Percentiles rank a stretch among this genome's conserved stretches.
Evolutionary conservation across 495 filamentous ascomycete species (phyloP).

Genomic region (Penicillium waksmanii): DNA sequence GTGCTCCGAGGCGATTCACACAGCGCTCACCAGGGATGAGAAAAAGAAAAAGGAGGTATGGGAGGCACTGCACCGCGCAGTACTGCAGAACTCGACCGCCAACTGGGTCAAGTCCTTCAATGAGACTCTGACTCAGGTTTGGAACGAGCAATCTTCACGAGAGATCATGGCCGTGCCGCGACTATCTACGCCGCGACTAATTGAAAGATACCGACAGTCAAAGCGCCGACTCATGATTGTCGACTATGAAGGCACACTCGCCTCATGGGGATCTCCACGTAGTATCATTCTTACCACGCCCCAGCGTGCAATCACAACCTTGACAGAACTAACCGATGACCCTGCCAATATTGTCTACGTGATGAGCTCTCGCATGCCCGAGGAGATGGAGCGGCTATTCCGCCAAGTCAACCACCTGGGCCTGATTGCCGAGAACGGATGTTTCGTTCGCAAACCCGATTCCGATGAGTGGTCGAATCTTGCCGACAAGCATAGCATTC

Average conservation of each 20-base stretch:
- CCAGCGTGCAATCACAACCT: constrained; percentile 75
- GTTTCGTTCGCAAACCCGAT: constrained; percentile 76
- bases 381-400: constrained; percentile 87
- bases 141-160: constrained; percentile 79
- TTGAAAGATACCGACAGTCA: constrained; percentile 64
- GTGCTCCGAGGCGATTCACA: constrained; percentile 80
- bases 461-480: constrained; percentile 71
- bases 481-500: constrained; percentile 66
- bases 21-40: constrained; percentile 73
- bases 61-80: constrained; percentile 70
- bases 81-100: constrained; percentile 77
- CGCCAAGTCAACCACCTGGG: constrained; percentile 75
- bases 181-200: constrained; percentile 65
- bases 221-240: constrained; percentile 79
- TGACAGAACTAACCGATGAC: constrained; percentile 79
- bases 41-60: constrained; percentile 76
- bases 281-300: constrained; percentile 82
- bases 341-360: constrained; percentile 85
- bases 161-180: constrained; percentile 85
- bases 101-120: constrained; percentile 81
- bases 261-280: constrained; percentile 77
- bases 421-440: constrained; percentile 90
- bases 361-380: constrained; percentile 82
- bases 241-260: constrained; percentile 90
- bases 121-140: constrained; percentile 67